Conservation (phyloP, 805 yeast species). For the Candida namnaoensis region DNA sequence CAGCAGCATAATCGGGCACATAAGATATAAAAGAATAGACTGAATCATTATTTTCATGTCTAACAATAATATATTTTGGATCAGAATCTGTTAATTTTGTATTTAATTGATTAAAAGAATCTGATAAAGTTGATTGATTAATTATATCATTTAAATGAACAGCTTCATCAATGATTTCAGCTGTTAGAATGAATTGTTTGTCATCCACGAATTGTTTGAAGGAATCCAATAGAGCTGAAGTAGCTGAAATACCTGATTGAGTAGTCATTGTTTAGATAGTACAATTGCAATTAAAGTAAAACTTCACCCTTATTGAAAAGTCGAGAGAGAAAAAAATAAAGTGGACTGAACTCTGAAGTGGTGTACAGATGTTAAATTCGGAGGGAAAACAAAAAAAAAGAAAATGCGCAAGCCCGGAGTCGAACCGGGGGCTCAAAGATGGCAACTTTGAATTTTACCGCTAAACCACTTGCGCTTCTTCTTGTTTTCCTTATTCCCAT, state of each 20-base stretch:
- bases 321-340: too few species aligned
- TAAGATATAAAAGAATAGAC: slow-evolving; percentile 61
- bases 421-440: slow-evolving; percentile 54
- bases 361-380: too few species aligned
- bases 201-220: slow-evolving; percentile 34
- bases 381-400: too few species aligned
- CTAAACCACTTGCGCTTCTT: slow-evolving; percentile 42
- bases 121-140: slow-evolving; percentile 20
- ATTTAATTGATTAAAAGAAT: slow-evolving; percentile 27
- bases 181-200: slow-evolving; percentile 25
- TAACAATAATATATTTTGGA: slow-evolving; percentile 44
- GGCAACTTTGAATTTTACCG: slow-evolving; percentile 51
- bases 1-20: slow-evolving; percentile 81
- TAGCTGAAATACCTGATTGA: slow-evolving; percentile 51
- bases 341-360: too few species aligned
- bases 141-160: slow-evolving; percentile 26
- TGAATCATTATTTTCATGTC: slow-evolving; percentile 19
- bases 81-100: slow-evolving; percentile 22
- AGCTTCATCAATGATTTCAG: slow-evolving; percentile 26
- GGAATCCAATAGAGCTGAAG: slow-evolving; percentile 32
- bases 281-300: too few species aligned
- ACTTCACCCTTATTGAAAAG: too few species aligned
- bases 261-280: slow-evolving; percentile 38
- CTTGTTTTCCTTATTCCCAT: neutral
- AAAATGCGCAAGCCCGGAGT: slow-evolving; percentile 47